phyloP scores from a whole-genome alignment of 164 flowering plant species.

The Dillenia suffruticosa region DNA sequence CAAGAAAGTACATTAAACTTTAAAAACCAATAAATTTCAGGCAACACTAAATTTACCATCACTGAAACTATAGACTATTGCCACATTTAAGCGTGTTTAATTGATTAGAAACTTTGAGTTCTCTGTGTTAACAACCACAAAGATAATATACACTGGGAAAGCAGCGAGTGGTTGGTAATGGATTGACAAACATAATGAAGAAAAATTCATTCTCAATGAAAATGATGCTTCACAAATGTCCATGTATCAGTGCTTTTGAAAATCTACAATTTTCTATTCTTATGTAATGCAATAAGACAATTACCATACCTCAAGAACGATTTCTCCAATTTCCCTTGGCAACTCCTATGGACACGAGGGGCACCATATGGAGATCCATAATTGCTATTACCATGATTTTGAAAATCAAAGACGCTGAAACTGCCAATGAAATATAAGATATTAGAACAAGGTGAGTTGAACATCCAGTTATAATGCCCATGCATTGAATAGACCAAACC shows the following conservation, averaged over 20 bases:
- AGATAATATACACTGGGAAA: neutral
- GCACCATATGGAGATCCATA: constrained; percentile 77
- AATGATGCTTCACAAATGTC: neutral
- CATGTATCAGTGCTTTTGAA: too few species aligned
- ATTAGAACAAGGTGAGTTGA: neutral
- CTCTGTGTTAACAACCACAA: neutral
- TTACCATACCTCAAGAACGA: constrained; percentile 80
- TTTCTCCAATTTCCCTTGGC: constrained; percentile 99
- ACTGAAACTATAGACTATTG: neutral
- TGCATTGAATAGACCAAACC: neutral
- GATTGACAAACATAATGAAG: neutral
- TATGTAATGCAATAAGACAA: neutral
- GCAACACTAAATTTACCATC: neutral
- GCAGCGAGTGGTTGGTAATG: neutral
- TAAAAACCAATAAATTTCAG: neutral
- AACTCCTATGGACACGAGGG: constrained; percentile 55
- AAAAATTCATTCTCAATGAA: neutral
- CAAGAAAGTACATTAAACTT: constrained; percentile 4
- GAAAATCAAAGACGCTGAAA: constrained; percentile 76
- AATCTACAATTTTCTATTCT: too few species aligned
- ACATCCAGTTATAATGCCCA: neutral
- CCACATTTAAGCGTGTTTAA: too few species aligned
- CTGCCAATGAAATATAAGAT: constrained; percentile 34
- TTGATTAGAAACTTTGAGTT: neutral
- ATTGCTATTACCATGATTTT: constrained; percentile 77